These are phyloP conservation scores for Populus alba DNA, from an alignment of 345 rosid species.

Conservation along the genomic window DNA sequence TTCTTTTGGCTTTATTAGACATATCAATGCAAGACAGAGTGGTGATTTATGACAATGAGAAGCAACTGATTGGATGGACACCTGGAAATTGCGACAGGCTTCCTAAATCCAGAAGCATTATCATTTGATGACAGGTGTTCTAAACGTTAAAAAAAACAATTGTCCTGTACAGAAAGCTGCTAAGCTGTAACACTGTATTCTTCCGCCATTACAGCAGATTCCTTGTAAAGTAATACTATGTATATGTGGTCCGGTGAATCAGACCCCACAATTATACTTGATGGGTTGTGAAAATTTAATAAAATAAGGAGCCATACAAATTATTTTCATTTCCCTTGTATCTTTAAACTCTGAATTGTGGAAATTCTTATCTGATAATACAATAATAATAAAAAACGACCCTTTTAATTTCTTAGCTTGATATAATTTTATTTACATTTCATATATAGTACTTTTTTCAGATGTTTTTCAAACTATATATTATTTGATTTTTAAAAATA, in stretches of 20 bases:
- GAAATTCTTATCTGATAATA: background rate
- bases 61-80: conserved; percentile 71
- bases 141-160: too few species aligned
- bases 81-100: conserved; percentile 51
- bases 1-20: conserved; percentile 42
- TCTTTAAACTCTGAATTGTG: background rate
- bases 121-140: background rate
- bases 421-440: too few species aligned
- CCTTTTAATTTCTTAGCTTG: too few species aligned
- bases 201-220: background rate
- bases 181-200: background rate
- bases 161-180: background rate
- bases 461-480: too few species aligned
- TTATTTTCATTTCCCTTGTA: background rate
- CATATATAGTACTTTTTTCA: too few species aligned
- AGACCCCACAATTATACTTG: background rate
- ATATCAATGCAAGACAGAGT: conserved; percentile 88
- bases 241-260: background rate
- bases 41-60: conserved; percentile 82
- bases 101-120: conserved; percentile 29
- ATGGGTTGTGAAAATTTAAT: background rate
- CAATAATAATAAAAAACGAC: too few species aligned
- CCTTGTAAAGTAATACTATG: background rate
- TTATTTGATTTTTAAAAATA: too few species aligned
- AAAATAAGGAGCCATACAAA: background rate